Evolutionary conservation across 2,329 filamentous ascomycete species (phyloP).

Genomic region (Microdochium paspali): DNA sequence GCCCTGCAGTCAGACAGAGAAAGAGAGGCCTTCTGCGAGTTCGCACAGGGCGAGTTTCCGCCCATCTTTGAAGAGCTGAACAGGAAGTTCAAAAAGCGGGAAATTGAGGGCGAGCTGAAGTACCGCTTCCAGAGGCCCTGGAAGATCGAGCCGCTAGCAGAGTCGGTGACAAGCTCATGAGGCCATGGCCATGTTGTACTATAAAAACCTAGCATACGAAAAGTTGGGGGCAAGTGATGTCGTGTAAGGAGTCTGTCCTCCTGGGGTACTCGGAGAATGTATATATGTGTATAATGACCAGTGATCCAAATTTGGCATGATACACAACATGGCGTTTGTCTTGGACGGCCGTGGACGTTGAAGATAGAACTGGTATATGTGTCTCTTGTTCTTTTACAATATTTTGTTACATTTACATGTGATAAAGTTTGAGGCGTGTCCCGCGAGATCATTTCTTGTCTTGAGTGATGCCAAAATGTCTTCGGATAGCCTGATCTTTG

Average conservation of each 20-base stretch:
- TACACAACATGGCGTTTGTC: no score
- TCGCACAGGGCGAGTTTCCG: conserved; percentile 62
- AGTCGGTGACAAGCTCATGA: no score
- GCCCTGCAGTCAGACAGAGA: conserved; percentile 54
- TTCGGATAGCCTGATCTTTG: no score
- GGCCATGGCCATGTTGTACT: no score
- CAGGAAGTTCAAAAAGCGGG: conserved; percentile 35
- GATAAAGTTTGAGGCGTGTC: conserved; percentile 8
- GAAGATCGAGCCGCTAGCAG: conserved; percentile 13
- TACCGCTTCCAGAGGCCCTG: conserved; percentile 40
- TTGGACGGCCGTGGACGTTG: no score
- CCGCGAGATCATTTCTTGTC: background rate
- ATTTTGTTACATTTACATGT: conserved; percentile 5
- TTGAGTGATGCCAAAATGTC: background rate
- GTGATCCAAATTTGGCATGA: background rate
- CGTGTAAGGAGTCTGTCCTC: no score
- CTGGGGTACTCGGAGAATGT: background rate
- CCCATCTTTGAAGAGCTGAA: conserved; percentile 59
- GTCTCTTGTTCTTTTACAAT: conserved; percentile 2
- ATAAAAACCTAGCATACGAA: no score
- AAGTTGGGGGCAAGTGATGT: no score
- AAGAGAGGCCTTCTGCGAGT: conserved; percentile 63
- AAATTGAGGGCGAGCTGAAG: conserved; percentile 32
- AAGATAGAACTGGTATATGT: conserved; percentile 3
- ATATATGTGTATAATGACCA: background rate